These are phyloP conservation scores for Cercospora nicotianae DNA, from an alignment of 2,329 filamentous ascomycete species.

Conservation along the genomic window DNA sequence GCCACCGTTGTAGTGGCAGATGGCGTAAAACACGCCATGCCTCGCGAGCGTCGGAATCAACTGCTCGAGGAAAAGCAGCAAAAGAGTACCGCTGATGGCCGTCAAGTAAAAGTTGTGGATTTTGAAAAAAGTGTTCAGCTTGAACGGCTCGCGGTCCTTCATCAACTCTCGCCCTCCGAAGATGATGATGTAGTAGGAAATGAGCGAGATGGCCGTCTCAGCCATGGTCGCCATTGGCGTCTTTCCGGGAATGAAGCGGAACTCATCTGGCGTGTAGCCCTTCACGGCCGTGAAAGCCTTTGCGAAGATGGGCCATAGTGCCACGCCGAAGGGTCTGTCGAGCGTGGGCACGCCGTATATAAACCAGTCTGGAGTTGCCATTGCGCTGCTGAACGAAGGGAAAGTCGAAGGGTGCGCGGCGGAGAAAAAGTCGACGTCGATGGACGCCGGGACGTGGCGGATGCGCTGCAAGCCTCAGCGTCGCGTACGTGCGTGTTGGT, in stretches of 20 bases:
- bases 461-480: conserved; percentile 9
- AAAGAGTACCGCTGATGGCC: conserved; percentile 73
- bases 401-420: not conserved
- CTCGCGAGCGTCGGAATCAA: conserved; percentile 78
- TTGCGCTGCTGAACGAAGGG: conserved; percentile 31
- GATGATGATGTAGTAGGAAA: conserved; percentile 89
- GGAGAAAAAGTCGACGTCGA: conserved; percentile 6
- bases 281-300: conserved; percentile 73
- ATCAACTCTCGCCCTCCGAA: conserved; percentile 91
- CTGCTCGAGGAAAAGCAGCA: conserved; percentile 88
- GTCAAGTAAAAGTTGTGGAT: conserved; percentile 97
- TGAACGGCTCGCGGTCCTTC: conserved; percentile 80
- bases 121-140: conserved; percentile 87
- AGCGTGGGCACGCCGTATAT: conserved; percentile 67
- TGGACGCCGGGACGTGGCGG: conserved; percentile 1
- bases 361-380: conserved; percentile 56
- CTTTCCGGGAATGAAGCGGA: conserved; percentile 75
- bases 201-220: conserved; percentile 75
- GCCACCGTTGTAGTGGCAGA: conserved; percentile 78
- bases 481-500: conserved; percentile 5
- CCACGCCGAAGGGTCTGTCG: conserved; percentile 87
- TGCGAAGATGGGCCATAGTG: conserved; percentile 92
- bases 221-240: conserved; percentile 90
- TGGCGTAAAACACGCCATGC: conserved; percentile 82
- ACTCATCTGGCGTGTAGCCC: conserved; percentile 83